Evolutionary conservation across 2,329 filamentous ascomycete genomes (phyloP), one percentile per base, ranked within the genome.

Genomic region (Fusarium beomiforme): DNA sequence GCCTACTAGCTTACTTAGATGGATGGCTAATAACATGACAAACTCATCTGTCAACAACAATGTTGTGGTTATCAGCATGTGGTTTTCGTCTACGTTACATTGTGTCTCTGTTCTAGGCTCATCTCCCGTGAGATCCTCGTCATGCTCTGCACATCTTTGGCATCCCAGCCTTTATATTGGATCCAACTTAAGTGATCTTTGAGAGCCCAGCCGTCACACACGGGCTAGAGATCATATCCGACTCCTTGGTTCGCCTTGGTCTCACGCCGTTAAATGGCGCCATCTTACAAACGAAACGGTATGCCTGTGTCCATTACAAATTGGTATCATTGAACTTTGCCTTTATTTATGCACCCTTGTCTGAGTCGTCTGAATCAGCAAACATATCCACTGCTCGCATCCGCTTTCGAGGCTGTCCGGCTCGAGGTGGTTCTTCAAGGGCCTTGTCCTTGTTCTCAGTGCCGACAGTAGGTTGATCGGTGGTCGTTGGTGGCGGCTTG

Each of bases 311-410:
- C 55, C 49, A 51, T 60, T 60, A 46, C 39, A 58, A 47, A 47
- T 24, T 51, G 42, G 34, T 39, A 56, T 63, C 36, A 17, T 43
- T 41, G 37, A 43, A 39, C 43, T 54, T 64, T 33, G 43, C 55
- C 55, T 55, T 36, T 57, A 37, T 54, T 67, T 64, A 76, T 33
- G 49, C 37, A 21, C 50, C 59, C 58, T 68, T 72, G 21, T 77
- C 74, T 16, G 77, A 79, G 17, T 80, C 87, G 72, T 92, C 92
- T 8, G 91, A 92, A 79, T 92, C 92, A 14, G 92, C 93, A 87
- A 96, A 97, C 93, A 96, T 95, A 78, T 96, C 93, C 73, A 92
- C 92, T 8, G 93, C 93, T 73, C 90, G 90, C 80, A 93, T 91
- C 68, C 92, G 87, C 77, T 88, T 91, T 74, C 88, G 84, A 70